Base-by-base conservation (phyloP, 805 yeast genomes). In the Wickerhamomyces hampshirensis region DNA sequence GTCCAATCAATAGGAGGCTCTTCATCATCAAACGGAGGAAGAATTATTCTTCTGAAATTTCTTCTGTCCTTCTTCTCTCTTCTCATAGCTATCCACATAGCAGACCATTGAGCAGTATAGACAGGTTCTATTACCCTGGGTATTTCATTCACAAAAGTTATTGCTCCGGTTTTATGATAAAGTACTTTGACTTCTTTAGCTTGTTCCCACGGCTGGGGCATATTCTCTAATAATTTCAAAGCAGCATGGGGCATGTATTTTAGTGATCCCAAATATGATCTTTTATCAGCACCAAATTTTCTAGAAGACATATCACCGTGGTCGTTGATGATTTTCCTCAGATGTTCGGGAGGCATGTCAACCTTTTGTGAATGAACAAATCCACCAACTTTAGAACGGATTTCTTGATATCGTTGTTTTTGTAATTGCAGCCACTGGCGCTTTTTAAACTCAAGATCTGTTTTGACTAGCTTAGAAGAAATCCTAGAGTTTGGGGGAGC, bases 131-230 rank as follows among this genome's bases (percentile, higher is more conserved):
- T 82, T 4, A 93, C 98, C 47, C 95, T 67, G 0, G 98, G 97
- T 4, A 75, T 70, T 55, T 93, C 98, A 56, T 91, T 82, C 15
- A 93, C 96, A 67, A 93, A 88, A 0, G 98, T 87, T 14, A 93
- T 82, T 11, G 98, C 97, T 18, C 98, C 98, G 0, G 93, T 77
- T 15, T 73, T 72, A 53, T 93, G 99, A 56, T 93, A 93, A 28
- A 91, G 60, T 6, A 91, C 98, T 39, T 74, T 77, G 16, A 93
- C 98, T 30, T 84, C 94, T 43, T 84, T 84, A 2, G 73, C 65
- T 35, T 77, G 74, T 57, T 93, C 98, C 99, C 99, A 93, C 1
- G 99, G 99, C 56, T 88, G 95, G 0, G 99, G 99, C 91, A 93
- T 91, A 53, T 87, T 88, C 52, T 93, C 98, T 27, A 93, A 55